Conservation (phyloP, 1,284 basidiomycete genomes). For the Sphaerobolus stellatus region DNA sequence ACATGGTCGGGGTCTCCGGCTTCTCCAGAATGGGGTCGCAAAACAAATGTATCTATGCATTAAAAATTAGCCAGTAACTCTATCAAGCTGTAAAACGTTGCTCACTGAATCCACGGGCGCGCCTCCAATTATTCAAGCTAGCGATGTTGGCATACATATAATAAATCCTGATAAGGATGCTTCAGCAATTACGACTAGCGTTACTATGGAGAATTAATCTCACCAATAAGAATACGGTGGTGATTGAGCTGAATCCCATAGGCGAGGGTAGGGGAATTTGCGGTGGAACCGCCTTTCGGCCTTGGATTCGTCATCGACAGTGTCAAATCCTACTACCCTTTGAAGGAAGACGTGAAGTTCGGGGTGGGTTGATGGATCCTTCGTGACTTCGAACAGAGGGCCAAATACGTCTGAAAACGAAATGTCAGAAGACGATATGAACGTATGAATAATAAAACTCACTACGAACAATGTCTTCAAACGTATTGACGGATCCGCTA, state of each 20-base stretch:
- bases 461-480: constrained; percentile 92
- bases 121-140: constrained; percentile 92
- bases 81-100: constrained; percentile 16
- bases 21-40: constrained; percentile 96
- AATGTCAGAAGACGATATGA: constrained; percentile 8
- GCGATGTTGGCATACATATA: constrained; percentile 98
- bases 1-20: constrained; percentile 95
- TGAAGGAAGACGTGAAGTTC: constrained; percentile 96
- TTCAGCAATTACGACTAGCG: background rate
- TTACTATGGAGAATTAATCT: constrained; percentile 21
- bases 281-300: constrained; percentile 88
- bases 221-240: constrained; percentile 96
- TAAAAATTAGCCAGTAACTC: constrained; percentile 6
- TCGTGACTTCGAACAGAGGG: constrained; percentile 95
- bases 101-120: constrained; percentile 86
- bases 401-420: constrained; percentile 76
- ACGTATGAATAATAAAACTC: constrained; percentile 32
- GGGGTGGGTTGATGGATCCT: constrained; percentile 86
- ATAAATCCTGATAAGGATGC: constrained; percentile 71
- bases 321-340: constrained; percentile 94
- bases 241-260: constrained; percentile 89
- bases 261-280: constrained; percentile 92
- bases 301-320: constrained; percentile 98
- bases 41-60: constrained; percentile 84
- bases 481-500: constrained; percentile 81